Conservation (phyloP, 257 asterid species). For the Solanum piurae region DNA sequence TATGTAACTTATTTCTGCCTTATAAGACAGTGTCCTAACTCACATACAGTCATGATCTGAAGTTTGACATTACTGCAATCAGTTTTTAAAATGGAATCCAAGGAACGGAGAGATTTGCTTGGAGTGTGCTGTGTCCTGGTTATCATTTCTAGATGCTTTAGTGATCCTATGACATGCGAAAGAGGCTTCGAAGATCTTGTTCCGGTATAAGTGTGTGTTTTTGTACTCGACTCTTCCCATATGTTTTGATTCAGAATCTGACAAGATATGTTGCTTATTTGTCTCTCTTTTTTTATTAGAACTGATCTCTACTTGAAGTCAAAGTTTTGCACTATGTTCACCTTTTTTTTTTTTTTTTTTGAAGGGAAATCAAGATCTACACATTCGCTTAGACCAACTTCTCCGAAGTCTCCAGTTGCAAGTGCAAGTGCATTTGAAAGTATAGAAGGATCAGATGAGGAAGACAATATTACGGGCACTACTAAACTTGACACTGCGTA, state of each 20-base stretch:
- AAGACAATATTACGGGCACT: conserved; percentile 50
- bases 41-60: neutral
- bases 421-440: conserved; percentile 94
- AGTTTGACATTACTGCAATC: neutral
- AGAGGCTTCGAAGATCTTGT: neutral
- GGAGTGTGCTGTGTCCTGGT: neutral
- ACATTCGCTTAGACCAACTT: conserved; percentile 53
- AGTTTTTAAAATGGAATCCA: neutral
- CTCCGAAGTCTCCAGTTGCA: conserved; percentile 90
- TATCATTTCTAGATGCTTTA: neutral
- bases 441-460: conserved; percentile 88
- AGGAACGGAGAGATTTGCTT: neutral
- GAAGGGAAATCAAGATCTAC: conserved; percentile 42
- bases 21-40: neutral
- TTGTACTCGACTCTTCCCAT: neutral
- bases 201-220: neutral
- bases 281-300: neutral
- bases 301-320: neutral
- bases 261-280: neutral
- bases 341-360: neutral
- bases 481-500: conserved; percentile 43
- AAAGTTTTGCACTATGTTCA: neutral
- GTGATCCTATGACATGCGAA: neutral
- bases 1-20: neutral
- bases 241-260: neutral